phyloP scores from a whole-genome alignment of 331 rosid genomes.

The Prunus yedoensis region DNA sequence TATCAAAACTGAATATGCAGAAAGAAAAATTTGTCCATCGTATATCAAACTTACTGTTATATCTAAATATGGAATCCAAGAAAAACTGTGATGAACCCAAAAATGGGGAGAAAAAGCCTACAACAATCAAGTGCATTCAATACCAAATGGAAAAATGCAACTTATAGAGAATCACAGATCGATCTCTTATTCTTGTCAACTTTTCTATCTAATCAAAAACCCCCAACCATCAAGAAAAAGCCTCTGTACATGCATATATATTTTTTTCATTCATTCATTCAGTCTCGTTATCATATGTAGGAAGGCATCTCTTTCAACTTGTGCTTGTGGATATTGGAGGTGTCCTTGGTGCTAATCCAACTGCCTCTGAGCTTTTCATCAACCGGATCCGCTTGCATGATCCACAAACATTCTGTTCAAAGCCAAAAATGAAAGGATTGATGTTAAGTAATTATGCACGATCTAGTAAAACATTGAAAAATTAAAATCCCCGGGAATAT shows the following conservation, averaged over 20 bases:
- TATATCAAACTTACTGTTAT: not conserved
- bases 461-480: not conserved
- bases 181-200: conserved; percentile 7
- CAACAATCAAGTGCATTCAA: conserved; percentile 11
- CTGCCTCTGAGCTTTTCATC: conserved; percentile 63
- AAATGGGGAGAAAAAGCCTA: conserved; percentile 1
- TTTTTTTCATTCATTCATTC: not conserved
- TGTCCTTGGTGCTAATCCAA: conserved; percentile 44
- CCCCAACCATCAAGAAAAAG: conserved; percentile 6
- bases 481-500: not conserved
- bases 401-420: conserved; percentile 61
- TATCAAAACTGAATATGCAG: not conserved
- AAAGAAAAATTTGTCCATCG: not conserved
- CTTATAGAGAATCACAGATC: not conserved
- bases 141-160: conserved; percentile 1
- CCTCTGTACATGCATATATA: conserved; percentile 21
- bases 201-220: conserved; percentile 8
- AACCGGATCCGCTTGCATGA: conserved; percentile 69
- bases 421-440: not conserved
- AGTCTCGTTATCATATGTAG: not conserved
- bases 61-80: conserved; percentile 14
- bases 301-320: conserved; percentile 12
- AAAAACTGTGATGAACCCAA: not conserved
- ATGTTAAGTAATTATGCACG: not conserved
- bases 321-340: conserved; percentile 34